Evolutionary conservation across 768 basidiomycete species (phyloP).

Genomic region (Nidularia pulvinata): DNA sequence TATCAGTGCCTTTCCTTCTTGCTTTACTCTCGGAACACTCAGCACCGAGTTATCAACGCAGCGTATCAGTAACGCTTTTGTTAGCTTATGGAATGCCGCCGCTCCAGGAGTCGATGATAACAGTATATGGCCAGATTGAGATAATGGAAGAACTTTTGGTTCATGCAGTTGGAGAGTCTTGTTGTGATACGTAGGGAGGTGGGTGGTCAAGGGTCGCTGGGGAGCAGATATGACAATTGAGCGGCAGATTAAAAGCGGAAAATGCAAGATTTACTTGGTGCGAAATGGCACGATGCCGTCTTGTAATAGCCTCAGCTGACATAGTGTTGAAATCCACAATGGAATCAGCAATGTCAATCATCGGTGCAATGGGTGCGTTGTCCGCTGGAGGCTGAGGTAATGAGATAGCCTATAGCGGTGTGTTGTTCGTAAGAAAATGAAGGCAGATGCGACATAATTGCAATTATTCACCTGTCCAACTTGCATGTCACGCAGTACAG

Average conservation of each 20-base stretch:
- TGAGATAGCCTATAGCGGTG: constrained; percentile 39
- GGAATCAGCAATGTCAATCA: constrained; percentile 54
- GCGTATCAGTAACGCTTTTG: constrained; percentile 43
- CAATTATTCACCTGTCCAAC: constrained; percentile 39
- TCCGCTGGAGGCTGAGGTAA: constrained; percentile 41
- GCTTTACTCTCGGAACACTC: constrained; percentile 55
- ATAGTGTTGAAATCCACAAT: constrained; percentile 55
- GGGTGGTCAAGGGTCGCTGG: constrained; percentile 30
- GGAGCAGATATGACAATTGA: background rate
- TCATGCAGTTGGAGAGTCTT: constrained; percentile 39
- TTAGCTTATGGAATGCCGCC: constrained; percentile 37
- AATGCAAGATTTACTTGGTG: constrained; percentile 55
- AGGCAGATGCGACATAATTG: constrained; percentile 19
- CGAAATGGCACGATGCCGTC: constrained; percentile 60
- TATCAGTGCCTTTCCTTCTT: constrained; percentile 56
- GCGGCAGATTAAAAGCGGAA: constrained; percentile 1
- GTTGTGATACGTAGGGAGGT: constrained; percentile 17
- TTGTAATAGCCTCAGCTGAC: constrained; percentile 54
- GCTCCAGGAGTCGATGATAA: constrained; percentile 30
- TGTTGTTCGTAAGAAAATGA: background rate
- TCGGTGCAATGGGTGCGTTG: constrained; percentile 49
- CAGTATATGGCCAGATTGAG: background rate
- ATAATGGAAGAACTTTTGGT: constrained; percentile 5
- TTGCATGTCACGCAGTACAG: constrained; percentile 61
- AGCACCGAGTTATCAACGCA: constrained; percentile 56